A percentile compares a stretch with the other conserved stretches of the same genome.
These are phyloP conservation scores for Colletotrichum tropicicola DNA, from an alignment of 2,329 filamentous ascomycete species.

Conservation along the genomic window DNA sequence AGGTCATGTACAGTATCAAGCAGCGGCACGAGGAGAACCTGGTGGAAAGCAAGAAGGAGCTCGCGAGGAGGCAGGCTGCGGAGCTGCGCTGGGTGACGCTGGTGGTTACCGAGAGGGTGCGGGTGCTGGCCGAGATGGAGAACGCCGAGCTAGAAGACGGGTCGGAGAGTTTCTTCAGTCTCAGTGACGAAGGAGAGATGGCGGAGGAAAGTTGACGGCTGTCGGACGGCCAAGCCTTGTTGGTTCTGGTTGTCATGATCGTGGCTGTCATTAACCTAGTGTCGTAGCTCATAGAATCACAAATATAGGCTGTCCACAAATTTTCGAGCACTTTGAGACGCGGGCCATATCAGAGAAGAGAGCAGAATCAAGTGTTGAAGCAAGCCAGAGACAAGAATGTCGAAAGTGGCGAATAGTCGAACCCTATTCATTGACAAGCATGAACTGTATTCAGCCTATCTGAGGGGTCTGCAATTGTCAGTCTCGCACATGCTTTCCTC, in stretches of 20 bases:
- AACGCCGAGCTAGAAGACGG: constrained; percentile 51
- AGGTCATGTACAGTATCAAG: constrained; percentile 52
- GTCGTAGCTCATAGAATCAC: too few species aligned
- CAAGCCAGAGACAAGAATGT: too few species aligned
- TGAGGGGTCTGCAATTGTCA: too few species aligned
- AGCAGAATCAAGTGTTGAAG: too few species aligned
- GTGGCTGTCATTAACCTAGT: background rate
- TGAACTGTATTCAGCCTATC: too few species aligned
- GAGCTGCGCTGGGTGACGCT: constrained; percentile 58
- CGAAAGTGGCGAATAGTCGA: too few species aligned
- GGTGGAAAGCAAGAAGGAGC: constrained; percentile 40
- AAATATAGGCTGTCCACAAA: too few species aligned
- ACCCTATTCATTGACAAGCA: too few species aligned
- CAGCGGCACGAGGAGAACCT: constrained; percentile 37
- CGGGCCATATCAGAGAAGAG: too few species aligned
- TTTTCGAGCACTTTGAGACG: too few species aligned
- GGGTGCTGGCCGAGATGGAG: constrained; percentile 52
- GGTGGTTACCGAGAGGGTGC: constrained; percentile 53
- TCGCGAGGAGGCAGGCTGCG: constrained; percentile 44
- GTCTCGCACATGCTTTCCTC: too few species aligned
- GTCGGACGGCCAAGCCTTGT: background rate
- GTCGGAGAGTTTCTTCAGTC: background rate
- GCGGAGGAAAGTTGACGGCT: background rate
- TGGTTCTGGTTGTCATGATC: background rate
- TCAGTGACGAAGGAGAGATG: background rate